A percentile compares a stretch with the other conserved stretches of the same genome.
Evolutionary conservation across 2,329 filamentous ascomycete genomes (phyloP).

Genomic region (Fusarium coffeatum): DNA sequence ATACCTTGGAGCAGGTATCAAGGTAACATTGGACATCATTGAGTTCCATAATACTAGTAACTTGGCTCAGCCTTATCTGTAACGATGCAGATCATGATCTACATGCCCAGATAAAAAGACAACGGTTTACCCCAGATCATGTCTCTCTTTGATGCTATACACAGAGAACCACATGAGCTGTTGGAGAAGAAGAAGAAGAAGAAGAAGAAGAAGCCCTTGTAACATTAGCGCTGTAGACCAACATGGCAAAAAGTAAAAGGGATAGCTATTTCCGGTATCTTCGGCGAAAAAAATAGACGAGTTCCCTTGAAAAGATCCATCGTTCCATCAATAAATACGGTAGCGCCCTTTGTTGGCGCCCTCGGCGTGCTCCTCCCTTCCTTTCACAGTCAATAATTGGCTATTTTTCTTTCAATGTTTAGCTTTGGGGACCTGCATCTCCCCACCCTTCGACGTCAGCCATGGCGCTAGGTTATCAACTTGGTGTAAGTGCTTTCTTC

Average conservation of each 20-base stretch:
- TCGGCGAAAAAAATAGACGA: constrained; percentile 5
- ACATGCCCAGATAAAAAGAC: not conserved
- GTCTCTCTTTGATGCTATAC: not conserved
- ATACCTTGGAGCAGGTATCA: not conserved
- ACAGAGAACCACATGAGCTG: too few relatives aligned
- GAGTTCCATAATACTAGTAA: not conserved
- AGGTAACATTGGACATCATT: not conserved
- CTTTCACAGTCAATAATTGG: constrained; percentile 31
- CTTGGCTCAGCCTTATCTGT: not conserved
- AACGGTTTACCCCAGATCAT: not conserved
- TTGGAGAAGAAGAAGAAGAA: too few relatives aligned
- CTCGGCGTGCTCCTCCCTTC: constrained; percentile 2
- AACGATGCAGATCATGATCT: constrained; percentile 5
- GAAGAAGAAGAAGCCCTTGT: not conserved
- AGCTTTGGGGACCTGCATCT: constrained; percentile 26
- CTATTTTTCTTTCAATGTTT: constrained; percentile 10
- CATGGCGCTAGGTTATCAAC: constrained; percentile 11
- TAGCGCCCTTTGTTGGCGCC: constrained; percentile 26
- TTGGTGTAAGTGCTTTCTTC: constrained; percentile 22
- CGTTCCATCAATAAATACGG: not conserved
- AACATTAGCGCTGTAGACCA: not conserved
- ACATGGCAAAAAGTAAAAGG: not conserved
- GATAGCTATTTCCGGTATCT: not conserved
- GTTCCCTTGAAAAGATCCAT: constrained; percentile 3
- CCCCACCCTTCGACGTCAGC: constrained; percentile 14